phyloP scores from a whole-genome alignment of 257 asterid genomes.

The Linderniella brevidens region DNA sequence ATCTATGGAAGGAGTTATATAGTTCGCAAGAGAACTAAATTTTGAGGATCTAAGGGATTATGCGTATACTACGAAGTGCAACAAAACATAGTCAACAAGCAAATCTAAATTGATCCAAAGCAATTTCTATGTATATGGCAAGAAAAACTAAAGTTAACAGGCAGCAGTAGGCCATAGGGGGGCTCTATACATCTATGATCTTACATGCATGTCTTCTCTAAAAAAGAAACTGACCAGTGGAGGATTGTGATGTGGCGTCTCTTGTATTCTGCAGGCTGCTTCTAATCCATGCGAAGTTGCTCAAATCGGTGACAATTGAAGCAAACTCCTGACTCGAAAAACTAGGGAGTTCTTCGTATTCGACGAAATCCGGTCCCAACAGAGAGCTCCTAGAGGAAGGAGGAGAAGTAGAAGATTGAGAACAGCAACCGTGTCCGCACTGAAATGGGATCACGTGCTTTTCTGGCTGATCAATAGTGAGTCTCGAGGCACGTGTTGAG shows the following conservation, averaged over 20 bases:
- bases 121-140: too few species aligned
- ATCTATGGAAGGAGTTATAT: too few species aligned
- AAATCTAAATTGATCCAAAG: too few species aligned
- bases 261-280: conserved; percentile 37
- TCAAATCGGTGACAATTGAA: conserved; percentile 47
- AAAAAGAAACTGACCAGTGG: too few species aligned
- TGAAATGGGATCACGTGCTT: conserved; percentile 37
- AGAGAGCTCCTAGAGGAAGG: conserved; percentile 28
- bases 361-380: conserved; percentile 75
- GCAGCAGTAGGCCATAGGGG: too few species aligned
- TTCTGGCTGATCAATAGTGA: conserved; percentile 21
- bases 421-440: conserved; percentile 77
- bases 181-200: too few species aligned
- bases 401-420: conserved; percentile 8
- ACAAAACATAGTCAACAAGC: too few species aligned
- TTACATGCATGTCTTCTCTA: too few species aligned
- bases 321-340: conserved; percentile 32
- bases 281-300: conserved; percentile 57
- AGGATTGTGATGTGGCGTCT: conserved; percentile 2
- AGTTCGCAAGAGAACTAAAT: too few species aligned
- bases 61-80: too few species aligned
- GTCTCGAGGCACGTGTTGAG: conserved; percentile 13
- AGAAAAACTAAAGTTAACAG: too few species aligned
- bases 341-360: conserved; percentile 47
- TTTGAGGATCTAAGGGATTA: too few species aligned